Percentiles rank a stretch among this genome's conserved stretches.
Evolutionary conservation across 352 stramenopile species (phyloP).

Genomic region (Globisporangium yorkense): DNA sequence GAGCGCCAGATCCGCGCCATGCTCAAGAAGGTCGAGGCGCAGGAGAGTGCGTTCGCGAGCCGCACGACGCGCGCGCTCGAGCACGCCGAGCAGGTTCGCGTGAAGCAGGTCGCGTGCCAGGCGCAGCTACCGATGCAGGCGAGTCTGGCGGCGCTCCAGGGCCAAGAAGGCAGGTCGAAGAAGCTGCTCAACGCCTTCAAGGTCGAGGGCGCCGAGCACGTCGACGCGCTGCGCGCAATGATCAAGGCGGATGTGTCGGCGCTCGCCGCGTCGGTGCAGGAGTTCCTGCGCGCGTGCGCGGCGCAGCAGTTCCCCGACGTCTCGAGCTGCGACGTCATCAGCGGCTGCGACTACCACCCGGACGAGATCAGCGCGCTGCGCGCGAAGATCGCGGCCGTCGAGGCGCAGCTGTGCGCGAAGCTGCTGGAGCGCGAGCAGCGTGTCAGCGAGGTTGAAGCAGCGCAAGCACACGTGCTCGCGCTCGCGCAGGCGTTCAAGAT

Average conservation of each 20-base stretch:
- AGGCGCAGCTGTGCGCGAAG: constrained; percentile 28
- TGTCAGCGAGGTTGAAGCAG: constrained; percentile 29
- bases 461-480: constrained; percentile 24
- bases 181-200: constrained; percentile 49
- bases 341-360: constrained; percentile 81
- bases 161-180: constrained; percentile 79
- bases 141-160: constrained; percentile 79
- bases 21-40: constrained; percentile 37
- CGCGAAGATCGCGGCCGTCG: constrained; percentile 28
- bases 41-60: constrained; percentile 44
- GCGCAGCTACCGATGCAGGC: constrained; percentile 62
- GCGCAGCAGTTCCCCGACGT: constrained; percentile 61
- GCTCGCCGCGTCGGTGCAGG: constrained; percentile 33
- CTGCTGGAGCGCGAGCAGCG: constrained; percentile 28
- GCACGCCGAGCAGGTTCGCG: constrained; percentile 29
- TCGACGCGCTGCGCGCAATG: constrained; percentile 20
- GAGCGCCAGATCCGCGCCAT: constrained; percentile 63
- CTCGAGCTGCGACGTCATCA: constrained; percentile 51
- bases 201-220: constrained; percentile 20
- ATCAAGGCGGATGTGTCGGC: constrained; percentile 23
- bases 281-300: constrained; percentile 46
- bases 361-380: constrained; percentile 55
- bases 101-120: constrained; percentile 48
- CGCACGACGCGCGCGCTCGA: constrained; percentile 20
- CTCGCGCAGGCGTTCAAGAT: constrained; percentile 51